phyloP scores from a whole-genome alignment of 495 filamentous ascomycete species.

The Thermochaetoides thermophila region DNA sequence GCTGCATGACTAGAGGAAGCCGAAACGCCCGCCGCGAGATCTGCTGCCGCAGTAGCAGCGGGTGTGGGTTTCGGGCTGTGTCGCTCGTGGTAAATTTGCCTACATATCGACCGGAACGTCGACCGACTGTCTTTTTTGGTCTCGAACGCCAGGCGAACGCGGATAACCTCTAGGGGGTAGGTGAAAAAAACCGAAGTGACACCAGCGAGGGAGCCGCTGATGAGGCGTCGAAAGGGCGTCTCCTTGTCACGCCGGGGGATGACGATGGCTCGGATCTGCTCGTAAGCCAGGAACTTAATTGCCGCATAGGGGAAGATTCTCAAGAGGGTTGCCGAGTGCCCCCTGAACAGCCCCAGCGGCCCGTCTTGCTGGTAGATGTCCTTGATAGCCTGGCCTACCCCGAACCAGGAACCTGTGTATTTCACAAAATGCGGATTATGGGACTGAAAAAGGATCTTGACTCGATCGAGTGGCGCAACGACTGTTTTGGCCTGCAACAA shows the following conservation, averaged over 20 bases:
- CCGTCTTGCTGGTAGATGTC: conserved; percentile 73
- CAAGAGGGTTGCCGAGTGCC: conserved; percentile 84
- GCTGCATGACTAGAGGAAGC: conserved; percentile 15
- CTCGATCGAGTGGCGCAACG: conserved; percentile 88
- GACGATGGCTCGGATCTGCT: conserved; percentile 69
- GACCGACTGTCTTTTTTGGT: conserved; percentile 54
- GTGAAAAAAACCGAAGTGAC: conserved; percentile 87
- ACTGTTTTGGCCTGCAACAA: conserved; percentile 70
- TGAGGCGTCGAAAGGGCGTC: conserved; percentile 60
- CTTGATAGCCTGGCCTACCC: conserved; percentile 58
- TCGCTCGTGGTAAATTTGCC: conserved; percentile 69
- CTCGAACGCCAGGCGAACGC: conserved; percentile 88
- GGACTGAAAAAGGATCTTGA: conserved; percentile 97
- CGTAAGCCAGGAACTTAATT: conserved; percentile 95
- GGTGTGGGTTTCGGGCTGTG: conserved; percentile 12
- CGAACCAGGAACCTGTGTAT: conserved; percentile 78
- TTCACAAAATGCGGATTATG: conserved; percentile 86
- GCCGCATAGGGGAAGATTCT: conserved; percentile 95
- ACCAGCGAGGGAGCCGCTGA: conserved; percentile 69
- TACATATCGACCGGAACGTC: conserved; percentile 56
- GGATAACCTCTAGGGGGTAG: conserved; percentile 83
- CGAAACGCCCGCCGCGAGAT: conserved; percentile 5
- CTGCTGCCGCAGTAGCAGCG: background rate
- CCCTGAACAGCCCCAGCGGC: conserved; percentile 63
- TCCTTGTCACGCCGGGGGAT: conserved; percentile 61